These are phyloP conservation scores for Penicillium cinerascens DNA, from an alignment of 495 filamentous ascomycete species.

Conservation along the genomic window DNA sequence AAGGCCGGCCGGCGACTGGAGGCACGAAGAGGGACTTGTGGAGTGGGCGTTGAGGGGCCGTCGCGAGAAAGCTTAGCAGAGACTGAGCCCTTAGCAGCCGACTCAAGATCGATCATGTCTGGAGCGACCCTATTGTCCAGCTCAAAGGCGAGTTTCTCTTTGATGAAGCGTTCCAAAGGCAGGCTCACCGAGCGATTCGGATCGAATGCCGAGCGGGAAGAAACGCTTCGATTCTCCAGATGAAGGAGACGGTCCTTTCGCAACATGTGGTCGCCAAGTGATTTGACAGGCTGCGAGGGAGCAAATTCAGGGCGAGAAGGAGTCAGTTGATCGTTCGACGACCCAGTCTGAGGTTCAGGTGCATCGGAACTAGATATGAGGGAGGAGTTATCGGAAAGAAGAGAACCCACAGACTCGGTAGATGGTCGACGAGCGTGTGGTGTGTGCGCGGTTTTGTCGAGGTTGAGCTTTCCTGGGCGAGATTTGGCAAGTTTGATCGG, in stretches of 20 bases:
- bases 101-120: background rate
- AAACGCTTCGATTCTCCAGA: constrained; percentile 27
- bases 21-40: constrained; percentile 11
- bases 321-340: constrained; percentile 28
- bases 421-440: constrained; percentile 28
- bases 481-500: constrained; percentile 39
- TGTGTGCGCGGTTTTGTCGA: constrained; percentile 21
- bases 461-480: constrained; percentile 24
- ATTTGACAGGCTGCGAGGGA: constrained; percentile 9
- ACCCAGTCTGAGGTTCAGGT: constrained; percentile 27
- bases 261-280: constrained; percentile 30
- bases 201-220: constrained; percentile 20
- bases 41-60: constrained; percentile 7
- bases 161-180: constrained; percentile 45
- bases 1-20: constrained; percentile 17
- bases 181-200: constrained; percentile 38
- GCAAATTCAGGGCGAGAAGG: constrained; percentile 23
- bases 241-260: constrained; percentile 34
- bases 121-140: constrained; percentile 15
- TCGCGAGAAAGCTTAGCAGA: constrained; percentile 3
- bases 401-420: constrained; percentile 32
- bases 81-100: background rate
- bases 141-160: constrained; percentile 37
- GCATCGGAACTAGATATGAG: constrained; percentile 34
- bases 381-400: constrained; percentile 35